Base-by-base conservation (phyloP, 208 protist genomes). In the Leishmania gerbilli region DNA sequence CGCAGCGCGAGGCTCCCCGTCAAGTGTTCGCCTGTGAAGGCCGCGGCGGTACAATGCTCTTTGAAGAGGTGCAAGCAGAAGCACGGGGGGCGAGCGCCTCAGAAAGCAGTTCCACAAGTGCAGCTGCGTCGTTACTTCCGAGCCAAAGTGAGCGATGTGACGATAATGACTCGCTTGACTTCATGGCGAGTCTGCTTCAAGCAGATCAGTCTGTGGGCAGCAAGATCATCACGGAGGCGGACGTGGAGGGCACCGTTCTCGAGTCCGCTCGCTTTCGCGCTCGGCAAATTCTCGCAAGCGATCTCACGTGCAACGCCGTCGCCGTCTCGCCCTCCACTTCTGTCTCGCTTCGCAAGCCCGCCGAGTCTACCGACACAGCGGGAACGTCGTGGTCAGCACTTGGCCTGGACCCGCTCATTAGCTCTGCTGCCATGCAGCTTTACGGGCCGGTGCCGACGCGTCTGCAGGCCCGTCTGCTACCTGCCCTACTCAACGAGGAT, bases 401-500 rank as follows among this genome's bases (percentile, higher is more conserved):
- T 5, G 89, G 89, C 11, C 84, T 97, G 7, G 91, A 95, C 74
- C 88, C 91, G 11, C 45, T 87, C 15, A 9, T 96, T 3, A 84
- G 82, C 64, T 53, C 68, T 15, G 84, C 87, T 27, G 91, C 91
- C 6, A n/a, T 78, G 34, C 69, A 80, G 49, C 80, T 89, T 64
- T 92, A 87, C 72, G 91, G 92, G 24, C 65, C 89, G 5, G 62
- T 74, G 1, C 90, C 94, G 3, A 90, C 94, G 42, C 89, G 91
- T 37, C 72, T 97, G 75, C 94, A 97, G 86, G 79, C 86, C 13
- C 90, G 94, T 37, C 79, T 97, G 11, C 58, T 97, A 58, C 90
- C 91, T 5, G 91, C 91, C 0, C 86, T 97, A 49, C 71, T 97
- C 7, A 74, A 96, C 79, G 94, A 95, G 62, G 94, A 95, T 78